Base-by-base conservation (phyloP, 768 basidiomycete genomes). In the Mycena kentingensis region DNA sequence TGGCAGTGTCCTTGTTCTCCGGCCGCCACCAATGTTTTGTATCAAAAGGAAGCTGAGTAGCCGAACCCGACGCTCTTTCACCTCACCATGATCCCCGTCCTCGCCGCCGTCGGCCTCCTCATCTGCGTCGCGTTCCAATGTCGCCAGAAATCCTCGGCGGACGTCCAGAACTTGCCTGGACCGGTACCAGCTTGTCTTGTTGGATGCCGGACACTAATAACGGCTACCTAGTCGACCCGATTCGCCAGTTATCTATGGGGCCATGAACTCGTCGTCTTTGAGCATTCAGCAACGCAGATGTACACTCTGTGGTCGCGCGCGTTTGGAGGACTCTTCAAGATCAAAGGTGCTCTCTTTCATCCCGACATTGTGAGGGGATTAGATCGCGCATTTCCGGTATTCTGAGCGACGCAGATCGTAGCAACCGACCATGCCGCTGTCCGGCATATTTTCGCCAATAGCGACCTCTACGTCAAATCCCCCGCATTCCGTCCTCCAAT, bases 271-370 rank as follows among this genome's bases (percentile, higher is more conserved):
- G 52, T 60, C 18, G 65, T 66, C 10, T 70, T 67, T 54, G 59
- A 72, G 31, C 67, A 69, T 28, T 62, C 70, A 36, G 65, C 67
- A 22, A 63, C 60, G 41, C 64, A 67, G 45, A 67, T 67, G 63
- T 70, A 70, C 60, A 63, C 60, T 1, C 54, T 62, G 27, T 74
- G 73, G 73, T 61, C 69, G 25, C 51, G 59, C 16, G 48, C 55
- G 11, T 65, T 68, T 43, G 72, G 72, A 1, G 61, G 69, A 22
- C 52, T 73, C 43, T 74, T 67, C 65, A 66, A 61, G 44, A 66
- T 74, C 60, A 72, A 71, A 53, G 71, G 62, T 27, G 73, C 73
- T 8, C 60, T 73, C 41, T 70, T 70, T 46, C 72, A 73, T 51
- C 61, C 63, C 8, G 72, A 73, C 56, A 71, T 74, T 55, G 73